phyloP scores from a whole-genome alignment of 768 basidiomycete species.

The Paxillus ammoniavirescens region DNA sequence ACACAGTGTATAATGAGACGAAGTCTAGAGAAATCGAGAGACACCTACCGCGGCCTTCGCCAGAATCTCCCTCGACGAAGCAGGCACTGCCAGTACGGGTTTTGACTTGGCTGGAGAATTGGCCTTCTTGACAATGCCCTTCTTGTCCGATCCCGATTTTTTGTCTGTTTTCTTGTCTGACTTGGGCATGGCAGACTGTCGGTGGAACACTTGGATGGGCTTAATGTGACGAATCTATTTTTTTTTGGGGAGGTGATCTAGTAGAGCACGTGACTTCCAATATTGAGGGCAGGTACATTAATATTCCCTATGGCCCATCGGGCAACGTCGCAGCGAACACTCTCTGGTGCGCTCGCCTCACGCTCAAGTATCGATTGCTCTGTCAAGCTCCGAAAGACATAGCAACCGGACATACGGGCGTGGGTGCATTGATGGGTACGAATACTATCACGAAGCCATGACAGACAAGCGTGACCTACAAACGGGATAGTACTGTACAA shows the following conservation, averaged over 20 bases:
- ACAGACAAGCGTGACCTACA: too few species aligned
- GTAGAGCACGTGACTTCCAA: conserved; percentile 20
- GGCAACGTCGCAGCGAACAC: too few species aligned
- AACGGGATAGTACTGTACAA: too few species aligned
- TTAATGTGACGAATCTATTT: too few species aligned
- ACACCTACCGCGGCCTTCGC: conserved; percentile 37
- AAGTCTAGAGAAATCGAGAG: background rate
- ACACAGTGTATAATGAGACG: background rate
- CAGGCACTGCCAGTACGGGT: conserved; percentile 17
- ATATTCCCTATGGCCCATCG: too few species aligned
- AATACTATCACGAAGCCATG: too few species aligned
- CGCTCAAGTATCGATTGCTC: too few species aligned
- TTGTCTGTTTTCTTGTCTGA: conserved; percentile 37
- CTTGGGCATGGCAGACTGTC: conserved; percentile 37
- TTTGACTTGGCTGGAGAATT: conserved; percentile 20
- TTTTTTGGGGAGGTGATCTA: background rate
- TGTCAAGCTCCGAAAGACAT: too few species aligned
- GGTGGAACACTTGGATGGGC: too few species aligned
- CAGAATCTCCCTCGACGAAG: conserved; percentile 42
- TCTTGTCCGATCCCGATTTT: conserved; percentile 27
- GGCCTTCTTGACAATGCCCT: conserved; percentile 38
- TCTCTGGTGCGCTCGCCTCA: too few species aligned
- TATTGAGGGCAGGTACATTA: conserved; percentile 25
- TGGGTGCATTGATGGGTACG: too few species aligned
- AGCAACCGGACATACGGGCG: too few species aligned